Percentiles rank a stretch among this genome's conserved stretches.
Conservation (phyloP, 805 yeast genomes). For the Kodamaea neixiangensis region DNA sequence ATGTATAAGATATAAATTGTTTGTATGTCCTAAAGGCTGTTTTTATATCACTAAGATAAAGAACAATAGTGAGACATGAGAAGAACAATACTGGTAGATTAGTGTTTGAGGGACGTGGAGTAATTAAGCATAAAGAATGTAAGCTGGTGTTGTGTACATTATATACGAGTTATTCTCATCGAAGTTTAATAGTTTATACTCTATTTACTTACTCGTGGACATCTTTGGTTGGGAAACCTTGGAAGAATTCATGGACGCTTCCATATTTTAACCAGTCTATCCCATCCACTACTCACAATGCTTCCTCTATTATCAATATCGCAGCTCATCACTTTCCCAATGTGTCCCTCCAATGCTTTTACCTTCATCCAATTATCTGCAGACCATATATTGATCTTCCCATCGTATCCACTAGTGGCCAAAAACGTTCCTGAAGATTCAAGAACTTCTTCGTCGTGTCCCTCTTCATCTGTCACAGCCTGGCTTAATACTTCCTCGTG, state of each 20-base stretch:
- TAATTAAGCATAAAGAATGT: no score
- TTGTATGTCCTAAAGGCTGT: no score
- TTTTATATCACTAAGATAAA: no score
- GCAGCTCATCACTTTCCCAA: conserved; percentile 72
- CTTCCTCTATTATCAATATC: conserved; percentile 50
- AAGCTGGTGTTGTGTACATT: no score
- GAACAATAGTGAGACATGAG: no score
- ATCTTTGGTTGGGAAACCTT: no score
- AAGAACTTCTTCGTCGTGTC: conserved; percentile 28
- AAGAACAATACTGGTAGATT: no score
- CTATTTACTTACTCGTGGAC: no score
- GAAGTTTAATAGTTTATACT: no score
- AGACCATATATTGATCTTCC: conserved; percentile 57
- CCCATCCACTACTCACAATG: conserved; percentile 80
- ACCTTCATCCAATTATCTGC: conserved; percentile 69
- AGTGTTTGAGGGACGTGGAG: no score
- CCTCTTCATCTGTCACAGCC: conserved; percentile 32
- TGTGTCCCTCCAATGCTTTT: conserved; percentile 52
- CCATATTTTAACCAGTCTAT: conserved; percentile 74
- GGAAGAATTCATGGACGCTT: conserved; percentile 1
- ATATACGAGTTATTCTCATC: no score
- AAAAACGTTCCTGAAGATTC: conserved; percentile 48
- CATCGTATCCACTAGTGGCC: conserved; percentile 72
- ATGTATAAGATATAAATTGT: no score
- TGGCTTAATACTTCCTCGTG: conserved; percentile 17